Evolutionary conservation across 164 flowering plant species (phyloP).

Genomic region (Chloranthus sessilifolius): DNA sequence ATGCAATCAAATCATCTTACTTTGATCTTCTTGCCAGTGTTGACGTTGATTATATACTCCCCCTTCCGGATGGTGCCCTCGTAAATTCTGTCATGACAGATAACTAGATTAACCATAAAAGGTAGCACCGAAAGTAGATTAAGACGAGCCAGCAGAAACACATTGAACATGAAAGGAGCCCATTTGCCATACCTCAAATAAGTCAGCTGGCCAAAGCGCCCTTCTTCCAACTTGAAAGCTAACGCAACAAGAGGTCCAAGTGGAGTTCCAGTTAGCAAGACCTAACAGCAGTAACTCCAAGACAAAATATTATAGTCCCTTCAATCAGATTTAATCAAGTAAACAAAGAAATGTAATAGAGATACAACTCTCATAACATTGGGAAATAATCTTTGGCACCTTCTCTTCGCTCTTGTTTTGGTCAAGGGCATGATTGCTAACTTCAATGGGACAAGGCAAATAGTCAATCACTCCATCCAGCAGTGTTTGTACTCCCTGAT

Average conservation of each 20-base stretch:
- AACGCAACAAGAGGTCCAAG: conserved; percentile 91
- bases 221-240: conserved; percentile 98
- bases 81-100: conserved; percentile 59
- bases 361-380: background rate
- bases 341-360: background rate
- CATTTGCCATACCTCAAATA: conserved; percentile 59
- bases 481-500: conserved; percentile 96
- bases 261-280: conserved; percentile 67
- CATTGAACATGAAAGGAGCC: too few relatives aligned
- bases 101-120: background rate
- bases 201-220: conserved; percentile 96
- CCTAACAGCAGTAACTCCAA: conserved; percentile 32
- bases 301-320: conserved; percentile 9
- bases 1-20: conserved; percentile 33
- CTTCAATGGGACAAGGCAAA: conserved; percentile 92
- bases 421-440: conserved; percentile 87
- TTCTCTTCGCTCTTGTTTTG: conserved; percentile 88
- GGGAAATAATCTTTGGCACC: conserved; percentile 30
- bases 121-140: too few relatives aligned
- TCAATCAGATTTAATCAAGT: background rate
- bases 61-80: conserved; percentile 93
- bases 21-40: conserved; percentile 95
- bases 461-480: conserved; percentile 89
- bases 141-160: too few relatives aligned
- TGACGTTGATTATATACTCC: conserved; percentile 78